phyloP scores from a whole-genome alignment of 1,284 basidiomycete species.

The Apiotrichum mycotoxinovorans region DNA sequence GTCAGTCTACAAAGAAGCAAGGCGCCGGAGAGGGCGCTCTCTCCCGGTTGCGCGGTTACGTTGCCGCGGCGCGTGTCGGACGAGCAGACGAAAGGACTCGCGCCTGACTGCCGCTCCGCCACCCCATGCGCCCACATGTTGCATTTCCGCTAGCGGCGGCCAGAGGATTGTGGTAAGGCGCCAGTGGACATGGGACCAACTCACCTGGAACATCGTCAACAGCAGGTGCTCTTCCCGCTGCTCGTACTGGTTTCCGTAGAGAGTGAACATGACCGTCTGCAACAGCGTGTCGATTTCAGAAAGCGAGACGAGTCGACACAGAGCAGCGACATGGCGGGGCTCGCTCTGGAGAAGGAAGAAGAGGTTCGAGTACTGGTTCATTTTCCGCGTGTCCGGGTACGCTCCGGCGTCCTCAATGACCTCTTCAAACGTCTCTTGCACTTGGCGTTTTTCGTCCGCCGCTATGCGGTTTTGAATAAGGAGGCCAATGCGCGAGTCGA shows the following conservation, averaged over 20 bases:
- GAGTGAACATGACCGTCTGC: slow-evolving; percentile 99
- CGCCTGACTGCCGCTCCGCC: too few species aligned
- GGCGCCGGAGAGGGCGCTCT: not conserved
- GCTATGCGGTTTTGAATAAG: slow-evolving; percentile 99
- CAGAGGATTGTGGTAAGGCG: not conserved
- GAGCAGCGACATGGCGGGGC: slow-evolving; percentile 89
- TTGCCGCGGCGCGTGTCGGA: too few species aligned
- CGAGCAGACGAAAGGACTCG: too few species aligned
- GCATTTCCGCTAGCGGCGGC: too few species aligned
- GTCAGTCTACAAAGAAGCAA: not conserved
- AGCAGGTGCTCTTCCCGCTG: slow-evolving; percentile 96
- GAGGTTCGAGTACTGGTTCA: slow-evolving; percentile 90
- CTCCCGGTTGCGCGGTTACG: too few species aligned
- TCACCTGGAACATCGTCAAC: slow-evolving; percentile 88
- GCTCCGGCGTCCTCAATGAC: slow-evolving; percentile 72
- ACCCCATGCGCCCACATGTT: too few species aligned
- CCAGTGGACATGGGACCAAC: slow-evolving; percentile 19
- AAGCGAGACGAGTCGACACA: slow-evolving; percentile 94
- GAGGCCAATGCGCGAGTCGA: slow-evolving; percentile 94
- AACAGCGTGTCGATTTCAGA: slow-evolving; percentile 97
- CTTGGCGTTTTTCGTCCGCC: slow-evolving; percentile 91
- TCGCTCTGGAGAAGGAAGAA: slow-evolving; percentile 98
- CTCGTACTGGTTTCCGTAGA: slow-evolving; percentile 99
- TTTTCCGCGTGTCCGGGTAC: slow-evolving; percentile 87
- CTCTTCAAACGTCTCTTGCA: slow-evolving; percentile 90